Conservation (phyloP, 495 filamentous ascomycete genomes). For the Lasiosphaeris hirsuta region DNA sequence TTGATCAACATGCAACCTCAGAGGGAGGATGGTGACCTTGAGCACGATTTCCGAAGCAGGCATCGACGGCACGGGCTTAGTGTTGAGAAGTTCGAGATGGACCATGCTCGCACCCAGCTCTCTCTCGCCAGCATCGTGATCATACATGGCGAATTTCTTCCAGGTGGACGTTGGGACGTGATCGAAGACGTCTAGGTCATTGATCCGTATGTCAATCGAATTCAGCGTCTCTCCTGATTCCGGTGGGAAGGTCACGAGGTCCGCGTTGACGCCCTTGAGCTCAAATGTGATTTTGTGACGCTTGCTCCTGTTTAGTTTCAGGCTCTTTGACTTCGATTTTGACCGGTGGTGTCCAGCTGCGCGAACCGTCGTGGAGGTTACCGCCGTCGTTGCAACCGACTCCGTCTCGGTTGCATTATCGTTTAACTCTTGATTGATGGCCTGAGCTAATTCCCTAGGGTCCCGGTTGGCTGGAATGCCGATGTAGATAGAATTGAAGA, state of each 20-base stretch:
- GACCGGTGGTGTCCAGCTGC: conserved; percentile 41
- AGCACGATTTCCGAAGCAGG: conserved; percentile 89
- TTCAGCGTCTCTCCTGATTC: conserved; percentile 75
- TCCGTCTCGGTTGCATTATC: conserved; percentile 86
- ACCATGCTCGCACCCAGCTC: conserved; percentile 85
- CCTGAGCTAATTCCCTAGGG: conserved; percentile 70
- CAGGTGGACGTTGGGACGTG: conserved; percentile 94
- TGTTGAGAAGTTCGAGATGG: conserved; percentile 82
- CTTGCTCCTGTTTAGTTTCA: conserved; percentile 80
- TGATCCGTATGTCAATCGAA: conserved; percentile 76
- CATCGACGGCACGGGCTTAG: conserved; percentile 76
- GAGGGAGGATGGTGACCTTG: conserved; percentile 77
- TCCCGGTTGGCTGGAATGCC: conserved; percentile 84
- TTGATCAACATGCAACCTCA: conserved; percentile 94
- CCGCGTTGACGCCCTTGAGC: conserved; percentile 78
- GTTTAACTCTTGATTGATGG: conserved; percentile 84
- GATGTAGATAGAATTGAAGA: conserved; percentile 99
- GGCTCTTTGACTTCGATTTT: conserved; percentile 50
- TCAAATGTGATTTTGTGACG: conserved; percentile 95
- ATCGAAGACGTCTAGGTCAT: conserved; percentile 87
- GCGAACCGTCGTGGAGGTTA: conserved; percentile 58
- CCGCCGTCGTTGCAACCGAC: conserved; percentile 71
- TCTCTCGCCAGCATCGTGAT: conserved; percentile 78
- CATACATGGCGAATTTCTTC: conserved; percentile 96
- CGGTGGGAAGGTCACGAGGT: conserved; percentile 80